Conservation (phyloP, 257 asterid genomes). For the Lavandula angustifolia region DNA sequence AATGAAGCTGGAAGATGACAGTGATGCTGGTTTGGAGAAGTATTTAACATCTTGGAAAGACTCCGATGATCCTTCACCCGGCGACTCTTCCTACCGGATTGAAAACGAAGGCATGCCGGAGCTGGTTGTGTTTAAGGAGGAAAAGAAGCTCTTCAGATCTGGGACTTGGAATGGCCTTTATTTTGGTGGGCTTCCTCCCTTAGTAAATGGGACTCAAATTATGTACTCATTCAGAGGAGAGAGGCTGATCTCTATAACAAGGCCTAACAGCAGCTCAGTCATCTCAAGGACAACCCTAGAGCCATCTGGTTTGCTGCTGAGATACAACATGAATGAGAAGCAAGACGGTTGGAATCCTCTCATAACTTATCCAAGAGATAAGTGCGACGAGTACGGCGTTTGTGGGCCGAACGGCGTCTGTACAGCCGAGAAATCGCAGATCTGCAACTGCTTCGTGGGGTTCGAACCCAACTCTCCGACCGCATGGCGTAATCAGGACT, state of each 20-base stretch:
- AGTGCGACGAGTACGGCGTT: conserved; percentile 30
- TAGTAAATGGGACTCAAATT: neutral
- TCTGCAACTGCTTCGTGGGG: conserved; percentile 37
- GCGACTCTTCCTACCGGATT: conserved; percentile 31
- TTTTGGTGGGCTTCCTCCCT: conserved; percentile 22
- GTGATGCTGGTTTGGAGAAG: conserved; percentile 9
- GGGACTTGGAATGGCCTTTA: conserved; percentile 48
- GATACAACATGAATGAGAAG: conserved; percentile 26
- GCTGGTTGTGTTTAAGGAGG: conserved; percentile 15
- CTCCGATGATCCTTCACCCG: conserved; percentile 44
- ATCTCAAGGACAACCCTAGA: conserved; percentile 16
- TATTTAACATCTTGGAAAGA: conserved; percentile 41
- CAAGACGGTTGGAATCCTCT: conserved; percentile 30
- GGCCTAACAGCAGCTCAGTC: conserved; percentile 16
- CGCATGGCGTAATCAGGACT: conserved; percentile 36
- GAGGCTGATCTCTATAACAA: conserved; percentile 8
- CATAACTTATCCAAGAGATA: neutral
- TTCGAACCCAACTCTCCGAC: conserved; percentile 16
- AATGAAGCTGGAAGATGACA: neutral
- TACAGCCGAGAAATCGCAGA: neutral
- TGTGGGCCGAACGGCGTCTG: conserved; percentile 44
- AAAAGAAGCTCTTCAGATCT: neutral
- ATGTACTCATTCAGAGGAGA: neutral
- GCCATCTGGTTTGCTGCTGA: conserved; percentile 9
- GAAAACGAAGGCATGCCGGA: conserved; percentile 37